phyloP scores from a whole-genome alignment of 1,284 basidiomycete genomes.

The Vanrija sp. region DNA sequence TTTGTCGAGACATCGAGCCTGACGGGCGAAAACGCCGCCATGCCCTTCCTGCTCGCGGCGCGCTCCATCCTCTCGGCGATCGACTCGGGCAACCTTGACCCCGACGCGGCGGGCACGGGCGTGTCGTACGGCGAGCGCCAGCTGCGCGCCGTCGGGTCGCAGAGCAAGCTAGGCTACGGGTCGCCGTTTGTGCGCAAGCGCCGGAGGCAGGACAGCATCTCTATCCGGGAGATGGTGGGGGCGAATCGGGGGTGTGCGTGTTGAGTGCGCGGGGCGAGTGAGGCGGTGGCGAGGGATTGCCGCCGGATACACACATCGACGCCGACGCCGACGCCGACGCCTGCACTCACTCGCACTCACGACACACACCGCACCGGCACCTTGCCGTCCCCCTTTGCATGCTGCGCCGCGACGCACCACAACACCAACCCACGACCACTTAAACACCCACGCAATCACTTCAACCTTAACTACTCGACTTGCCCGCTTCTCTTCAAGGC shows the following conservation, averaged over 20 bases:
- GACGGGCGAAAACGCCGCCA: conserved; percentile 87
- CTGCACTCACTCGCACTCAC: too few species aligned
- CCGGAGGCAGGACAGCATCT: conserved; percentile 14
- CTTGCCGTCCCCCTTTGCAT: too few species aligned
- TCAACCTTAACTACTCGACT: too few species aligned
- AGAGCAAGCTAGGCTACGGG: not conserved
- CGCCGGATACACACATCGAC: too few species aligned
- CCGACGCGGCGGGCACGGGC: conserved; percentile 87
- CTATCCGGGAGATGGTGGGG: conserved; percentile 18
- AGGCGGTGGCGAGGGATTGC: too few species aligned
- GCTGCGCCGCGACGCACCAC: too few species aligned
- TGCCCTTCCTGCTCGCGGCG: conserved; percentile 86
- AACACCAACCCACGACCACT: too few species aligned
- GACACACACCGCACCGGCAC: too few species aligned
- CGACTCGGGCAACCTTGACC: conserved; percentile 85
- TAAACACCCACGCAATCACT: too few species aligned
- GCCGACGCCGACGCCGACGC: too few species aligned
- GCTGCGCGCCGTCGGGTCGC: conserved; percentile 67
- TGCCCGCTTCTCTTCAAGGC: too few species aligned
- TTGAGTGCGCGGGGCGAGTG: not conserved
- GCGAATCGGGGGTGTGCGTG: conserved; percentile 8
- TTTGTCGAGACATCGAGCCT: conserved; percentile 91
- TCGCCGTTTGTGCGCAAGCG: conserved; percentile 4
- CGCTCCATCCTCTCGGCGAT: conserved; percentile 88
- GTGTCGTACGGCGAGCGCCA: conserved; percentile 95